phyloP scores from a whole-genome alignment of 768 basidiomycete genomes.

The Tremella fuciformis region DNA sequence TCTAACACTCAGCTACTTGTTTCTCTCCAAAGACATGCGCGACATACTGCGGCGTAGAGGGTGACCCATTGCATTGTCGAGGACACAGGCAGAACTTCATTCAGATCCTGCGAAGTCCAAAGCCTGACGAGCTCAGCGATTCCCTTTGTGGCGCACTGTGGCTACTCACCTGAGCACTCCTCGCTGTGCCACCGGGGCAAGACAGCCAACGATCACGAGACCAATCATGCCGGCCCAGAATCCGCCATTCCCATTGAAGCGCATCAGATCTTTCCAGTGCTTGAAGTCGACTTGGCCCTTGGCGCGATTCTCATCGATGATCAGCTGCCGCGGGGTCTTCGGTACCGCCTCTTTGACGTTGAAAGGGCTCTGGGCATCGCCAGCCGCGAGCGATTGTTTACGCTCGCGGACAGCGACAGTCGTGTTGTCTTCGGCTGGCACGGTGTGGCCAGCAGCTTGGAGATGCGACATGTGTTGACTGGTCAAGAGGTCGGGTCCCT shows the following conservation, averaged over 20 bases:
- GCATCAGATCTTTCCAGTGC: constrained; percentile 33
- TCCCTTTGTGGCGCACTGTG: neutral
- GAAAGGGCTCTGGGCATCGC: constrained; percentile 12
- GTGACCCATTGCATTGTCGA: constrained; percentile 27
- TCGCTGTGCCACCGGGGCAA: constrained; percentile 26
- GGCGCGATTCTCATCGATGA: constrained; percentile 29
- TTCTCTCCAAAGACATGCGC: neutral
- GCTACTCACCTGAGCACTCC: constrained; percentile 30
- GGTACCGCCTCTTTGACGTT: constrained; percentile 20
- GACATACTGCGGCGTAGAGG: constrained; percentile 29
- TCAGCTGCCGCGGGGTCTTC: constrained; percentile 36
- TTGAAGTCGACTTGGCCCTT: constrained; percentile 22
- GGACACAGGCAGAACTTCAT: neutral
- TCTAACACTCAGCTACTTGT: constrained; percentile 13
- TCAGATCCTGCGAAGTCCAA: constrained; percentile 27
- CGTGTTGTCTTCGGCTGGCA: neutral
- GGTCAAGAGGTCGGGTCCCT: constrained; percentile 25
- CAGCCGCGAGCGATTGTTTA: neutral
- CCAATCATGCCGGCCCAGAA: constrained; percentile 24
- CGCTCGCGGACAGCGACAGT: neutral
- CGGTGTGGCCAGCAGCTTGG: constrained; percentile 2
- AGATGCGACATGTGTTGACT: constrained; percentile 38
- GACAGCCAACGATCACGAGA: constrained; percentile 9
- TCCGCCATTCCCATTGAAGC: constrained; percentile 19
- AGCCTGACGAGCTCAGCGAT: constrained; percentile 16